Evolutionary conservation across 2,329 filamentous ascomycete species (phyloP).

Genomic region (Colletotrichum abscissum): DNA sequence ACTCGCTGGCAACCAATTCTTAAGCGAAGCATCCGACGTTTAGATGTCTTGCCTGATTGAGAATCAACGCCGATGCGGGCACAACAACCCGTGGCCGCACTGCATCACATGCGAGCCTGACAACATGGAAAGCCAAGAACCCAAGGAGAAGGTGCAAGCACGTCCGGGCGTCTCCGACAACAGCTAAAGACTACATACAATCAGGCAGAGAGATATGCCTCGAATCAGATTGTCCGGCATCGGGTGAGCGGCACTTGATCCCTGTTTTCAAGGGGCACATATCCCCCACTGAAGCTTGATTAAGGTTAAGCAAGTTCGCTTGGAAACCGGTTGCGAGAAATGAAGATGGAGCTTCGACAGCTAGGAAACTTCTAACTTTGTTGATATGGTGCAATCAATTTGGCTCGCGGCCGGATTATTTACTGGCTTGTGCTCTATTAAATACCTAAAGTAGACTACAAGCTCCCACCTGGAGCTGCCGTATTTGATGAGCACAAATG

Average conservation of each 20-base stretch:
- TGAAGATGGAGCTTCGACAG: not conserved
- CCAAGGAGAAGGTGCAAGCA: not conserved
- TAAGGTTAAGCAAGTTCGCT: not conserved
- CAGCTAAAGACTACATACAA: not conserved
- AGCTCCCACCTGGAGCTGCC: too few relatives aligned
- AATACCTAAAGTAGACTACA: not conserved
- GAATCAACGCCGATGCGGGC: conserved; percentile 1
- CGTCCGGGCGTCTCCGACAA: not conserved
- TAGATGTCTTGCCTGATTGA: not conserved
- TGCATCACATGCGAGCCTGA: not conserved
- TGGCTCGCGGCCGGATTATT: not conserved
- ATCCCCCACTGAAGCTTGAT: not conserved
- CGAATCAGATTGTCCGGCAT: not conserved
- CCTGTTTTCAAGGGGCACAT: not conserved
- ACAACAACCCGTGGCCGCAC: not conserved
- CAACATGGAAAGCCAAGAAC: not conserved
- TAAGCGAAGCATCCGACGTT: not conserved
- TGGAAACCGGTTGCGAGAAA: not conserved
- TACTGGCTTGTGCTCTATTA: not conserved
- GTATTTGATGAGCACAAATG: too few relatives aligned
- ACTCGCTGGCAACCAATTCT: not conserved
- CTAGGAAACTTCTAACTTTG: not conserved
- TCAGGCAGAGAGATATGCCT: not conserved
- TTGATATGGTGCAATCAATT: not conserved
- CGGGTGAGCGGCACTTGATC: conserved; percentile 5